Evolutionary conservation across 768 basidiomycete species (phyloP).

Genomic region (Bullera alba): DNA sequence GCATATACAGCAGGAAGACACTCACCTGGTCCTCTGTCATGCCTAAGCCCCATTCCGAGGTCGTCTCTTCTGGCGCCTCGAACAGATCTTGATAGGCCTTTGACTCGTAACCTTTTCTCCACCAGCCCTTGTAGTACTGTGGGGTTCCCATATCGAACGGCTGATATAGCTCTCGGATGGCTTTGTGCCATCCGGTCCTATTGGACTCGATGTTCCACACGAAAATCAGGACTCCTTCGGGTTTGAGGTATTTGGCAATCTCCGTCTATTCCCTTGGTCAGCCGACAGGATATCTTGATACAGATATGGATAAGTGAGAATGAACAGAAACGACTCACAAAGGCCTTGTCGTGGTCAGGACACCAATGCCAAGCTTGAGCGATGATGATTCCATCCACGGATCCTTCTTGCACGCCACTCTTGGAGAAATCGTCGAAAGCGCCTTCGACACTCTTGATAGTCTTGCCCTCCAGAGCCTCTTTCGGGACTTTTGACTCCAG

Average conservation of each 20-base stretch:
- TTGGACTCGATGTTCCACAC: conserved; percentile 78
- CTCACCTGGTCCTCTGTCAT: conserved; percentile 51
- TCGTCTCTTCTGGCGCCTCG: conserved; percentile 51
- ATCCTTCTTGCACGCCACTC: conserved; percentile 11
- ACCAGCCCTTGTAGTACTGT: conserved; percentile 69
- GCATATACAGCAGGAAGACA: not conserved
- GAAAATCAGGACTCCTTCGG: conserved; percentile 61
- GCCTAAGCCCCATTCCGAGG: conserved; percentile 54
- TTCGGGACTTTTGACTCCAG: conserved; percentile 4
- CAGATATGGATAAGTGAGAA: not conserved
- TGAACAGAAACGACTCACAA: conserved; percentile 38
- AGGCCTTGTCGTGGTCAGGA: conserved; percentile 65
- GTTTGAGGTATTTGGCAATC: conserved; percentile 72
- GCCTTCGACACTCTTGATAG: conserved; percentile 26
- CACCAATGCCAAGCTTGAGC: conserved; percentile 83
- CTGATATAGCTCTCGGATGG: conserved; percentile 65
- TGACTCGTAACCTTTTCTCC: conserved; percentile 65
- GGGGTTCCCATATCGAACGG: conserved; percentile 65
- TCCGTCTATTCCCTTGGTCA: conserved; percentile 52
- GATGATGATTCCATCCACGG: conserved; percentile 27
- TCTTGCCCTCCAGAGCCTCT: conserved; percentile 1
- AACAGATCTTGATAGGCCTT: conserved; percentile 59
- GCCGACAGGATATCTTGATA: not conserved
- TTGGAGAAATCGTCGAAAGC: conserved; percentile 39
- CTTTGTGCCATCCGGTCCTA: conserved; percentile 63